A percentile compares a stretch with the other conserved stretches of the same genome.
Conservation (phyloP, 75 land plant genomes). For the Cunninghamia lanceolata region DNA sequence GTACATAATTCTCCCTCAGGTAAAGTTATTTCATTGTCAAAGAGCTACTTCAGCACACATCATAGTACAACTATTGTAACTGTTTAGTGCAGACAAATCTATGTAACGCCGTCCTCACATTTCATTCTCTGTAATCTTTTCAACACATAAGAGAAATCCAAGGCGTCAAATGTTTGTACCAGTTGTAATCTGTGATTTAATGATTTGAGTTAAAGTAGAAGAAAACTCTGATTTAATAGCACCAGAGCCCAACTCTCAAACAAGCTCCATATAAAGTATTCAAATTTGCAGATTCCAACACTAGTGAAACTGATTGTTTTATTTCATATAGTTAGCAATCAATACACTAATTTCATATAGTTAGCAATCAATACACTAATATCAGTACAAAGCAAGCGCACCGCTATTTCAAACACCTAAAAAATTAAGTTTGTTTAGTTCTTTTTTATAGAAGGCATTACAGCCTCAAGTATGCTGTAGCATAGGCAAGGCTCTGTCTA, state of each 20-base stretch:
- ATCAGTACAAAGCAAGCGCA: background rate
- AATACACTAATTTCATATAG: constrained; percentile 1
- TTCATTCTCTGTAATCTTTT: background rate
- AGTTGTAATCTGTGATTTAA: background rate
- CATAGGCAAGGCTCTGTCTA: background rate
- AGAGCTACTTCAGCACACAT: background rate
- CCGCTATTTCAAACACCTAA: background rate
- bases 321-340: background rate
- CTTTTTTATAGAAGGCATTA: background rate
- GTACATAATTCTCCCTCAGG: background rate
- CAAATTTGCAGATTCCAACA: background rate
- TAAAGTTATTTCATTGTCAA: background rate
- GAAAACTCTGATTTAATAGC: background rate
- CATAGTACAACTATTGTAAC: background rate
- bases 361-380: background rate
- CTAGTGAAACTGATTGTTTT: background rate
- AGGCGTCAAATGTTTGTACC: background rate
- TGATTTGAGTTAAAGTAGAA: background rate
- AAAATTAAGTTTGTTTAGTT: background rate
- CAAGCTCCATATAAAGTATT: no score
- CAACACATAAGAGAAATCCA: background rate
- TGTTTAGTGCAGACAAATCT: background rate
- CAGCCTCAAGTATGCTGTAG: background rate
- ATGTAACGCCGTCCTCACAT: background rate
- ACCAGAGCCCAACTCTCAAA: background rate